Evolutionary conservation across 2,329 filamentous ascomycete species (phyloP).

Genomic region (Aphanocladium album): DNA sequence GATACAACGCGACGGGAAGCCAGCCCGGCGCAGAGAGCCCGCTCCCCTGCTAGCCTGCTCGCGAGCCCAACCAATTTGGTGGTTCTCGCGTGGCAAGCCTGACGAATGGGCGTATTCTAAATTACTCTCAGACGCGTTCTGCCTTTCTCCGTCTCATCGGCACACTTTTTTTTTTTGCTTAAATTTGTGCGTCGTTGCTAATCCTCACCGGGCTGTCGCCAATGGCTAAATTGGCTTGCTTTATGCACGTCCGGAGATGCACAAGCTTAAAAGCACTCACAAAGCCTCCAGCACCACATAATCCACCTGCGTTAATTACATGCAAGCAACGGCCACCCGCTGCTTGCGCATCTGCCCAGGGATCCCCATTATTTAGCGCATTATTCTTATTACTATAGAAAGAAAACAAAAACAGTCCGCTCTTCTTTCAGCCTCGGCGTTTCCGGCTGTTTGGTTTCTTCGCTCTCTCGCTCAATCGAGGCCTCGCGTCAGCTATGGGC

Average conservation of each 20-base stretch:
- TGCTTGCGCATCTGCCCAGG: not conserved
- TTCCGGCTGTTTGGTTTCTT: slow-evolving; percentile 5
- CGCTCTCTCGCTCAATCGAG: not conserved
- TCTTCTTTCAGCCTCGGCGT: slow-evolving; percentile 4
- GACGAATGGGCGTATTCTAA: not conserved
- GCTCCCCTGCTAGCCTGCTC: not conserved
- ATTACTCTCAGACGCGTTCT: not conserved
- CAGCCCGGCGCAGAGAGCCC: not conserved
- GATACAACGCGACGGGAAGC: not conserved
- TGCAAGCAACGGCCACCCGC: not conserved
- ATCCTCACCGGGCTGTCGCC: not conserved
- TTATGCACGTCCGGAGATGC: not conserved
- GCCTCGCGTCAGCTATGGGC: not conserved
- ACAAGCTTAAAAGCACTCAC: not conserved
- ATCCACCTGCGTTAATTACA: not conserved
- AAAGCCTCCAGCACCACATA: not conserved
- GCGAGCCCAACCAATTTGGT: not conserved
- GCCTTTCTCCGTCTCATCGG: not conserved
- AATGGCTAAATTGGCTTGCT: not conserved
- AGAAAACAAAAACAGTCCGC: not conserved
- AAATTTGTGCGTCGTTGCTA: not conserved
- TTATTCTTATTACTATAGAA: not conserved
- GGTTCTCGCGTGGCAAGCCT: slow-evolving; percentile 6
- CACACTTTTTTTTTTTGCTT: not conserved
- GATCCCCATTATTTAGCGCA: not conserved